A percentile compares a stretch with the other conserved stretches of the same genome.
Conservation (phyloP, 2,329 filamentous ascomycete genomes). For the Ciborinia camelliae region DNA sequence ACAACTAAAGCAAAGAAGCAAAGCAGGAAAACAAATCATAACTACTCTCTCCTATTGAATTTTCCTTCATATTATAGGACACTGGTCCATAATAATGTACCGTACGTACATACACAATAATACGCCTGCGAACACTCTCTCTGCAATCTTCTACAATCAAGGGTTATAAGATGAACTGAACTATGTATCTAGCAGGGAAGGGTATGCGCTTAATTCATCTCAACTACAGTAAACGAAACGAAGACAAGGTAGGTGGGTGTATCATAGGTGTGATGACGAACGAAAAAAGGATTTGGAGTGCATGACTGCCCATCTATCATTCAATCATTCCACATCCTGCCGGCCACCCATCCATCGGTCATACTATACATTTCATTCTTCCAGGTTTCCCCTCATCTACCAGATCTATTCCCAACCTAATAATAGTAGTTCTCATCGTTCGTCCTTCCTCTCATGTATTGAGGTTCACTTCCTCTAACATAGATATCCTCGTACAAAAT, state of each 20-base stretch:
- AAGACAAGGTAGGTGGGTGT: neutral
- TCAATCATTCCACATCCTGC: conserved; percentile 6
- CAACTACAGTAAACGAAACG: conserved; percentile 12
- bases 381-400: neutral
- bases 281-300: neutral
- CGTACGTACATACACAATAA: too few species aligned
- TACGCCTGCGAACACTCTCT: too few species aligned
- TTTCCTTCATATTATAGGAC: too few species aligned
- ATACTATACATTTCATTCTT: conserved; percentile 8
- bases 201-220: conserved; percentile 13
- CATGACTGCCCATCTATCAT: conserved; percentile 7
- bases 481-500: conserved; percentile 98
- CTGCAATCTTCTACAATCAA: too few species aligned
- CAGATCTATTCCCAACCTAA: conserved; percentile 28
- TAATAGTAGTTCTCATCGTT: conserved; percentile 86
- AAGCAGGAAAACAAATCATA: too few species aligned
- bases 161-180: neutral
- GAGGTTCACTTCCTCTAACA: conserved; percentile 80
- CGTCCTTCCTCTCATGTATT: conserved; percentile 82
- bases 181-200: neutral
- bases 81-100: neutral
- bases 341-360: conserved; percentile 2
- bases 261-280: neutral
- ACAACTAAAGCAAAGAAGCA: too few species aligned
- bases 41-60: too few species aligned